Percentiles rank a stretch among this genome's conserved stretches.
phyloP scores from a whole-genome alignment of 2,329 filamentous ascomycete genomes.

The Sordariomycetes sp. region DNA sequence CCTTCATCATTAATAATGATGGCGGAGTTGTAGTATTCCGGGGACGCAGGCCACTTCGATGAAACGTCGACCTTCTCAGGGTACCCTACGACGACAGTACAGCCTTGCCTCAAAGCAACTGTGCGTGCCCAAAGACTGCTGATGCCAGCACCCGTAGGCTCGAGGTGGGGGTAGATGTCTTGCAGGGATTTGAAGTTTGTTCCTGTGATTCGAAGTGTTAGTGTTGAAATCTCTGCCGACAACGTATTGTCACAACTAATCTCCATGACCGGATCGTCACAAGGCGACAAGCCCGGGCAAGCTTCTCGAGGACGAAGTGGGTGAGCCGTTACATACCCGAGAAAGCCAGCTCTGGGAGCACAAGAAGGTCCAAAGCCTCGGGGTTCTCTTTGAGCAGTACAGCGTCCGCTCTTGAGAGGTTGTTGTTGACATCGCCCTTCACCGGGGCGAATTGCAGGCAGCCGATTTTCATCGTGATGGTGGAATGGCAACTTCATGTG shows the following conservation, averaged over 20 bases:
- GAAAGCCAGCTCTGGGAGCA: constrained; percentile 58
- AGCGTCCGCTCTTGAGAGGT: constrained; percentile 51
- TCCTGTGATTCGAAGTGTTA: constrained; percentile 21
- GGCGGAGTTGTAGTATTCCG: constrained; percentile 27
- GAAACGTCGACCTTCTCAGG: constrained; percentile 36
- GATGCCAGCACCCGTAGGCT: constrained; percentile 45
- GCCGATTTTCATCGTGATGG: constrained; percentile 43
- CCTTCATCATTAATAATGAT: constrained; percentile 36
- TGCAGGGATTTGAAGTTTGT: constrained; percentile 55
- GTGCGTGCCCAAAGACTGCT: constrained; percentile 52
- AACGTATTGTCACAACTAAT: background rate
- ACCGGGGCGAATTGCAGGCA: constrained; percentile 61
- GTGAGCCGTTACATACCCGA: background rate
- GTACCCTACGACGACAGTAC: constrained; percentile 52
- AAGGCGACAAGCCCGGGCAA: background rate
- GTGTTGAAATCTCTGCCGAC: background rate
- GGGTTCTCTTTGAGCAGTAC: constrained; percentile 36
- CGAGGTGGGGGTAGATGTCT: constrained; percentile 50
- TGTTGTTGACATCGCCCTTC: constrained; percentile 56
- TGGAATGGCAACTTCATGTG: background rate
- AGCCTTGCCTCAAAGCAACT: constrained; percentile 44
- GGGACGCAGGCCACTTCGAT: background rate
- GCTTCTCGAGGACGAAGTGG: background rate
- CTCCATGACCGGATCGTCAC: background rate
- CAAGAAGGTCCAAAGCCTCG: constrained; percentile 42